A percentile compares a stretch with the other conserved stretches of the same genome.
phyloP scores from a whole-genome alignment of 2,329 filamentous ascomycete species.

The Pezicula carpinea region DNA sequence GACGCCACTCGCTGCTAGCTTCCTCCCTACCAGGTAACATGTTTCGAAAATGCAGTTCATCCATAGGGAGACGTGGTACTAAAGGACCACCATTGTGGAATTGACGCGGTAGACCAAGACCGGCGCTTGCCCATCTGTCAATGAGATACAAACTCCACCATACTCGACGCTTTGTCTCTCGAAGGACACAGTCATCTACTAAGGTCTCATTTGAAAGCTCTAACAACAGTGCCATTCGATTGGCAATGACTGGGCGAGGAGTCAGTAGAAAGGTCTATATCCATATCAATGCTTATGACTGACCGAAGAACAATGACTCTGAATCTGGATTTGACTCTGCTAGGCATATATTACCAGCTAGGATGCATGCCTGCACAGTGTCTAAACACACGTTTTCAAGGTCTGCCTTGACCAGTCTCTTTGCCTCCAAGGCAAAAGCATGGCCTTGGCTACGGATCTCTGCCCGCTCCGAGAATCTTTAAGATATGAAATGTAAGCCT shows the following conservation, averaged over 20 bases:
- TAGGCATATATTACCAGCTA: slow-evolving; percentile 29
- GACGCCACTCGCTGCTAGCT: slow-evolving; percentile 12
- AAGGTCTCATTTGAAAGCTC: slow-evolving; percentile 18
- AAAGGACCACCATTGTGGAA: slow-evolving; percentile 12
- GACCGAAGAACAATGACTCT: slow-evolving; percentile 32
- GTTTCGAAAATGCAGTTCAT: slow-evolving; percentile 21
- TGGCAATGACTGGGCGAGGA: slow-evolving; percentile 22
- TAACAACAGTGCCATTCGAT: slow-evolving; percentile 31
- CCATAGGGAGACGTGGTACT: slow-evolving; percentile 24
- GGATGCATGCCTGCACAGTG: slow-evolving; percentile 30
- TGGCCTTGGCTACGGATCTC: slow-evolving; percentile 11
- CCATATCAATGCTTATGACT: not conserved
- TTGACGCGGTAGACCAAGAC: slow-evolving; percentile 24
- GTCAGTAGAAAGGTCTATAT: not conserved
- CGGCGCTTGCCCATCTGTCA: slow-evolving; percentile 31
- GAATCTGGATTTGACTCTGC: slow-evolving; percentile 27
- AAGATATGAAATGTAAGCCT: not conserved
- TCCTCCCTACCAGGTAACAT: slow-evolving; percentile 24
- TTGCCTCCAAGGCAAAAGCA: slow-evolving; percentile 15
- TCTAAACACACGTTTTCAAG: slow-evolving; percentile 30
- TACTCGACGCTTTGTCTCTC: slow-evolving; percentile 28
- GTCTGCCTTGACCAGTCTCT: slow-evolving; percentile 23
- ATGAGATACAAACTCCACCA: slow-evolving; percentile 32
- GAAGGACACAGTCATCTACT: slow-evolving; percentile 20
- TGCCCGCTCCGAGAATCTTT: slow-evolving; percentile 16